These are phyloP conservation scores for Dothistroma pini DNA, from an alignment of 2,329 filamentous ascomycete genomes.

Conservation along the genomic window DNA sequence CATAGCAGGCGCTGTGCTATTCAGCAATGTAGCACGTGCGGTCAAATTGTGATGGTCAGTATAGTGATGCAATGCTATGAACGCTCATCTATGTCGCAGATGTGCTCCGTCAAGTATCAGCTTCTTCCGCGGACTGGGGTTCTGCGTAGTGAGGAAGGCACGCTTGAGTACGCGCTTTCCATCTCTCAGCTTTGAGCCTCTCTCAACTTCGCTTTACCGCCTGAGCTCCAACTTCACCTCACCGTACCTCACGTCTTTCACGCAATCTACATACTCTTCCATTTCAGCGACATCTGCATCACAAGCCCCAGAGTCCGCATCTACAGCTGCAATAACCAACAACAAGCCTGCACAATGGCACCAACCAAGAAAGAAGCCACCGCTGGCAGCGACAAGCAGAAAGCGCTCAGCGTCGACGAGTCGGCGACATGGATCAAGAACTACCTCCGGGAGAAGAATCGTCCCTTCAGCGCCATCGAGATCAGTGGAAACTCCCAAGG, in stretches of 20 bases:
- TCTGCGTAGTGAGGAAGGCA: constrained; percentile 1
- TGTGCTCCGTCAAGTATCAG: background rate
- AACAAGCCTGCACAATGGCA: constrained; percentile 33
- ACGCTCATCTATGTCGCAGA: background rate
- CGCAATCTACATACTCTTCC: background rate
- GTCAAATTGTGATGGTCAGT: background rate
- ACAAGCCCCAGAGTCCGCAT: background rate
- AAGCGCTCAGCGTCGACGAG: constrained; percentile 32
- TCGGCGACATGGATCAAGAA: constrained; percentile 30
- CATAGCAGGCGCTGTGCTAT: constrained; percentile 25
- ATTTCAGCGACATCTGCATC: background rate
- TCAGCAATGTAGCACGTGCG: constrained; percentile 19
- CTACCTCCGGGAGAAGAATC: constrained; percentile 33
- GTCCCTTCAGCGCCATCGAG: constrained; percentile 36
- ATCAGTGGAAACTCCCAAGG: constrained; percentile 37
- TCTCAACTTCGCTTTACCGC: background rate
- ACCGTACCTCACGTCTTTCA: background rate
- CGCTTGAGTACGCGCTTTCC: background rate
- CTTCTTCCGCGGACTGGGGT: background rate
- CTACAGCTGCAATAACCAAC: background rate
- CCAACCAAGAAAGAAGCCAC: constrained; percentile 30
- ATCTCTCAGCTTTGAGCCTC: background rate
- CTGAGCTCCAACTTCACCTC: background rate
- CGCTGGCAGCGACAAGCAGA: constrained; percentile 20
- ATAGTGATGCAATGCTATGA: background rate